Base-by-base conservation (phyloP, 1,284 basidiomycete genomes). In the Sutorius eximius region DNA sequence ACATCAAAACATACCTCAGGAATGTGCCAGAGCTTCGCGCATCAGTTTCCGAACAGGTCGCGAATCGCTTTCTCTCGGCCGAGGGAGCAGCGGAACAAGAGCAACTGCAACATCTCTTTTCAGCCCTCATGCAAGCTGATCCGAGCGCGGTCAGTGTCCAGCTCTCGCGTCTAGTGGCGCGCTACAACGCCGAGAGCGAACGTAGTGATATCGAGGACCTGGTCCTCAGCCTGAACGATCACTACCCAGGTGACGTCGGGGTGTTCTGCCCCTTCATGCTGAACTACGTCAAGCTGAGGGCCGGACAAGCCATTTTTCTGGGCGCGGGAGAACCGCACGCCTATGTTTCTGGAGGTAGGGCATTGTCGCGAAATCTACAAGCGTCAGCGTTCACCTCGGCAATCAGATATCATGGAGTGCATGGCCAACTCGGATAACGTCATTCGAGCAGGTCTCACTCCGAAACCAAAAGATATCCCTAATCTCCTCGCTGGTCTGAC, bases 401-500 rank as follows among this genome's bases (percentile, higher is more conserved):
- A 9, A 37, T 49, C 67, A 96, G 95, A 98, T 70, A 95, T 95
- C 71, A 91, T 97, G 70, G 95, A 98, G 70, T 95, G 93, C 76
- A 98, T 97, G 95, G 95, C 95, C 27, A 95, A 94, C 52, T 96
- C 93, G 1, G 96, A 99, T 77, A 99, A 99, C 72, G 97, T 99
- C 69, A 97, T 99, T 55, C 91, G 97, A 45, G 97, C 97, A 2
- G 97, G 97, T 18, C 85, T 99, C 41, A 99, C 97, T 0, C 96
- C 97, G 12, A 99, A 99, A 74, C 81, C 92, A 22, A 86, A 96
- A 56, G 97, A 99, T 70, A 87, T 98, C 20, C 85, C 88, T 3
- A 98, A 95, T 60, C 85, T 99, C 48, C 78, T 98, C 56, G 77
- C 83, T 4, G 92, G 93, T 69, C 82, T 99, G 58, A 98, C 95